Percentiles rank a stretch among this genome's conserved stretches.
phyloP scores from a whole-genome alignment of 2,329 filamentous ascomycete species.

The Magnaporthiopsis rhizophila region DNA sequence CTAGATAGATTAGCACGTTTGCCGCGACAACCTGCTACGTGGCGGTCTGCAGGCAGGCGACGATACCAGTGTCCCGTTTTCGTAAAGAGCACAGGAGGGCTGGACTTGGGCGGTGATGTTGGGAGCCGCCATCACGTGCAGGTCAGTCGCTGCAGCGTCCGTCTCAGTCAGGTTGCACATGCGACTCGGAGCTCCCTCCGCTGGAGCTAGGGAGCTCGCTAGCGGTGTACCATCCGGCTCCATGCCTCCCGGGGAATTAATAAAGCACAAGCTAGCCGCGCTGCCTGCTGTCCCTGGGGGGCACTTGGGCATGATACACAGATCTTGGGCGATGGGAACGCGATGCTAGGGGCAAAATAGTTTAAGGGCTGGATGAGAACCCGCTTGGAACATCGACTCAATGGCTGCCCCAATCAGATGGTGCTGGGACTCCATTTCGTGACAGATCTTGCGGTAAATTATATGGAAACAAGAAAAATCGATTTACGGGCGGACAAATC shows the following conservation, averaged over 20 bases:
- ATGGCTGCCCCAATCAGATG: no score
- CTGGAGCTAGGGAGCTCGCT: neutral
- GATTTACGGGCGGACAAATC: neutral
- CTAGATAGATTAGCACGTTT: neutral
- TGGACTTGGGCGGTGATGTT: neutral
- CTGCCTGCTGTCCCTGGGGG: neutral
- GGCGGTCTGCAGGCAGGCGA: neutral
- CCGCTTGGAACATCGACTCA: no score
- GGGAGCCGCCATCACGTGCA: neutral
- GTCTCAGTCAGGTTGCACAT: neutral
- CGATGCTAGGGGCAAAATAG: neutral
- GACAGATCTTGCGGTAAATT: neutral
- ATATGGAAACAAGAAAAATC: no score
- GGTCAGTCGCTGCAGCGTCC: neutral
- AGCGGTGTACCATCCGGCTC: neutral
- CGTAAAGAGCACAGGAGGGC: neutral
- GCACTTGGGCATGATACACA: neutral
- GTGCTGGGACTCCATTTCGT: neutral
- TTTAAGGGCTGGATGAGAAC: neutral
- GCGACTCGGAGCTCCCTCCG: neutral
- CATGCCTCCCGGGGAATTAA: neutral
- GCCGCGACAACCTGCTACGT: neutral
- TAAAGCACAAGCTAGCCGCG: neutral
- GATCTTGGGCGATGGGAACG: neutral
- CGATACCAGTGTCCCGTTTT: neutral